phyloP scores from a whole-genome alignment of 345 rosid genomes.

The Crucihimalaya himalaica region DNA sequence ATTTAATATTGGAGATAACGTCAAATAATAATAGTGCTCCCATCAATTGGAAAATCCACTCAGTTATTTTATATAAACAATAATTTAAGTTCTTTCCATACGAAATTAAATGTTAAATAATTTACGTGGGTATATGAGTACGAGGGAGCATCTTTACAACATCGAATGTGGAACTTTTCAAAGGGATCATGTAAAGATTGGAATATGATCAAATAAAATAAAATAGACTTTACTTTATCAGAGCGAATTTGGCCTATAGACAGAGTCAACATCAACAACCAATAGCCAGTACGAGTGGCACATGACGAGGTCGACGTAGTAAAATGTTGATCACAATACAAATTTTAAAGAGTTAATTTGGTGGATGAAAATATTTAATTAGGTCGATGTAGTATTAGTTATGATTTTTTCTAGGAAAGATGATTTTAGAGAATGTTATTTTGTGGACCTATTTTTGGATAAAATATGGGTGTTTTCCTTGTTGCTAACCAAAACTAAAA shows the following conservation, averaged over 20 bases:
- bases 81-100: not conserved
- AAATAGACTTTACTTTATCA: not conserved
- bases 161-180: conserved; percentile 20
- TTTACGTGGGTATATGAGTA: conserved; percentile 24
- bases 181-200: conserved; percentile 28
- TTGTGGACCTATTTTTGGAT: no score
- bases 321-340: not conserved
- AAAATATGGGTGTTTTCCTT: no score
- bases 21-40: not conserved
- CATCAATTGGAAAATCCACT: no score
- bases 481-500: no score
- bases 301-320: not conserved
- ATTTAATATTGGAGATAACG: not conserved
- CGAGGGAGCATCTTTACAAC: conserved; percentile 31
- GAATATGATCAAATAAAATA: conserved; percentile 32
- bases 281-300: not conserved
- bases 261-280: not conserved
- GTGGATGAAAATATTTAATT: not conserved
- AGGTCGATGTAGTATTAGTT: no score
- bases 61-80: not conserved
- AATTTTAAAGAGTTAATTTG: not conserved
- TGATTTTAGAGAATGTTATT: no score
- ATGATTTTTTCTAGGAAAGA: no score
- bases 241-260: conserved; percentile 21
- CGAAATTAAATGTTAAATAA: not conserved